phyloP scores from a whole-genome alignment of 1,284 basidiomycete species.

The Boletellus sp. region DNA sequence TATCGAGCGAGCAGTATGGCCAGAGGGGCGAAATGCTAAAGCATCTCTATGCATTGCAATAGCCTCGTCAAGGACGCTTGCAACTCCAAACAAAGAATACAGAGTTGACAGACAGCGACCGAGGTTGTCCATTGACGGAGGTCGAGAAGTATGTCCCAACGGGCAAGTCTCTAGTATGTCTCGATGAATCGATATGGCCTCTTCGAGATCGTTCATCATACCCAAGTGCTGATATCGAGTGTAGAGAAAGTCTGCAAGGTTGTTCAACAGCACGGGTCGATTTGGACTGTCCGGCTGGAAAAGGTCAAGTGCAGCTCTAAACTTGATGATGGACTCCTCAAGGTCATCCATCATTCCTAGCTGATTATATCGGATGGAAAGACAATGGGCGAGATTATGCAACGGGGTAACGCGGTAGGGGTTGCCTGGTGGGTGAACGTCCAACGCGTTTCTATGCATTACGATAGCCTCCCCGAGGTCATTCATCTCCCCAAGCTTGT shows the following conservation, averaged over 20 bases:
- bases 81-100: neutral
- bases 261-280: neutral
- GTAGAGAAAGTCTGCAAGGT: neutral
- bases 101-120: neutral
- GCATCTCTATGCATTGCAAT: neutral
- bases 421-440: neutral
- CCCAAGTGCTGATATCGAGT: neutral
- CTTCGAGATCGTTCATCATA: neutral
- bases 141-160: neutral
- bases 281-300: neutral
- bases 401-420: neutral
- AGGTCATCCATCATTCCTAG: neutral
- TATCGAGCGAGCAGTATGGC: neutral
- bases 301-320: neutral
- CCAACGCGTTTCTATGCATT: neutral
- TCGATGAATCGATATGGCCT: neutral
- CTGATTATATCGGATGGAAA: neutral
- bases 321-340: neutral
- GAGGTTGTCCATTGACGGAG: neutral
- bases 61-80: neutral
- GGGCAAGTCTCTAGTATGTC: neutral
- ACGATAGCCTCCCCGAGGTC: slow-evolving; percentile 1
- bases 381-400: neutral
- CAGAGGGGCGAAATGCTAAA: neutral
- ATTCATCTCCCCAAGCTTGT: neutral